These are phyloP conservation scores for Phialophora tarda DNA, from an alignment of 2,329 filamentous ascomycete genomes.

Conservation along the genomic window DNA sequence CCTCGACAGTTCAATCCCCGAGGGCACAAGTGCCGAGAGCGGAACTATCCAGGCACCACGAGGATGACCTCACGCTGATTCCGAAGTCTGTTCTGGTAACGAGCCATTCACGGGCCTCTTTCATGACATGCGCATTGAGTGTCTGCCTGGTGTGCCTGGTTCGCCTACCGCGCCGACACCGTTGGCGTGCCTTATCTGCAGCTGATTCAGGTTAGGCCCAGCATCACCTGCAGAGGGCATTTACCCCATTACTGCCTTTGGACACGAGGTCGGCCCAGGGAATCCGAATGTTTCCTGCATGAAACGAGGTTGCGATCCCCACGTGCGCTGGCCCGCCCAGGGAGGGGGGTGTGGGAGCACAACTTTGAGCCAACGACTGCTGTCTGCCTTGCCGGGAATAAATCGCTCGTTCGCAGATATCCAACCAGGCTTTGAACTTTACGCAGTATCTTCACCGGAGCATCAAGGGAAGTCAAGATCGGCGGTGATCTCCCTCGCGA, in stretches of 20 bases:
- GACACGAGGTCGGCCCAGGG: conserved; percentile 1
- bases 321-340: conserved; percentile 11
- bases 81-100: background rate
- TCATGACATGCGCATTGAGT: conserved; percentile 14
- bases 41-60: conserved; percentile 3
- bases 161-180: conserved; percentile 7
- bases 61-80: conserved; percentile 4
- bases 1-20: background rate
- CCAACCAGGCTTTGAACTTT: conserved; percentile 2
- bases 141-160: conserved; percentile 26
- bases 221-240: conserved; percentile 8
- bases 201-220: conserved; percentile 16
- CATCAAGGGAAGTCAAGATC: background rate
- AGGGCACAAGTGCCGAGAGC: background rate
- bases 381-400: conserved; percentile 24
- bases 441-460: too few relatives aligned
- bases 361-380: background rate
- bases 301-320: conserved; percentile 11
- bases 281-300: conserved; percentile 23
- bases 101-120: background rate
- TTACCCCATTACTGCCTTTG: conserved; percentile 7
- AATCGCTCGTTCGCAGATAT: conserved; percentile 15
- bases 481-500: conserved; percentile 11
- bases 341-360: background rate
- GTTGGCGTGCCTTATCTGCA: conserved; percentile 9